phyloP scores from a whole-genome alignment of 2,329 filamentous ascomycete species.

The Tolypocladium tropicale region DNA sequence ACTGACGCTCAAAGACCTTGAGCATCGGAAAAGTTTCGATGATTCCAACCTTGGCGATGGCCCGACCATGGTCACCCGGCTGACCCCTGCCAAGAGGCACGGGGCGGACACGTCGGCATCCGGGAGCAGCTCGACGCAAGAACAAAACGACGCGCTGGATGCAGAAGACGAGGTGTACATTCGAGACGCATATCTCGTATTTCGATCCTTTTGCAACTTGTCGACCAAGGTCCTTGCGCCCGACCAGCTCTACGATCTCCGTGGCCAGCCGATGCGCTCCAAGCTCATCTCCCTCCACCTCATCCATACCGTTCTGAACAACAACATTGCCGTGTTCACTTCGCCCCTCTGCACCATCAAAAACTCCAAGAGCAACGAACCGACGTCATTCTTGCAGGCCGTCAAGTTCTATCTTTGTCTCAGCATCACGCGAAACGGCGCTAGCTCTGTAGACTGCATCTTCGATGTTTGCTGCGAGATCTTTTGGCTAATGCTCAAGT shows the following conservation, averaged over 20 bases:
- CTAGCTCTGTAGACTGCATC: slow-evolving; percentile 81
- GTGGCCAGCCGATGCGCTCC: slow-evolving; percentile 92
- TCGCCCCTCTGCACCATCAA: slow-evolving; percentile 88
- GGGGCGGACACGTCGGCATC: slow-evolving; percentile 34
- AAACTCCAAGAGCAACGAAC: slow-evolving; percentile 79
- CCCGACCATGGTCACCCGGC: slow-evolving; percentile 55
- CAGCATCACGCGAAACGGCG: slow-evolving; percentile 87
- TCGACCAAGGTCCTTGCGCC: slow-evolving; percentile 85
- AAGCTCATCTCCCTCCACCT: slow-evolving; percentile 93
- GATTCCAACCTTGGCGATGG: slow-evolving; percentile 58
- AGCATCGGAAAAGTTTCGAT: slow-evolving; percentile 58
- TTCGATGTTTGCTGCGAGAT: slow-evolving; percentile 96
- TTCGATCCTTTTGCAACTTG: slow-evolving; percentile 93
- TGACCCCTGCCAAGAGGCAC: slow-evolving; percentile 36
- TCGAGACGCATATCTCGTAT: slow-evolving; percentile 92
- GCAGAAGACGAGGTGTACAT: slow-evolving; percentile 92
- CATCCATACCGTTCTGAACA: slow-evolving; percentile 90
- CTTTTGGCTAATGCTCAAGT: slow-evolving; percentile 94
- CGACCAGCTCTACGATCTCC: slow-evolving; percentile 86
- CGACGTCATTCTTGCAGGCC: slow-evolving; percentile 85
- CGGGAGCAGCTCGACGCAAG: slow-evolving; percentile 41
- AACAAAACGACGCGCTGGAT: slow-evolving; percentile 50
- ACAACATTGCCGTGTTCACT: slow-evolving; percentile 82
- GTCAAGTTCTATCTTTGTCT: slow-evolving; percentile 96
- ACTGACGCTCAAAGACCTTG: slow-evolving; percentile 56